Conservation (phyloP, 1,284 basidiomycete species). For the Leccinum solheimii region DNA sequence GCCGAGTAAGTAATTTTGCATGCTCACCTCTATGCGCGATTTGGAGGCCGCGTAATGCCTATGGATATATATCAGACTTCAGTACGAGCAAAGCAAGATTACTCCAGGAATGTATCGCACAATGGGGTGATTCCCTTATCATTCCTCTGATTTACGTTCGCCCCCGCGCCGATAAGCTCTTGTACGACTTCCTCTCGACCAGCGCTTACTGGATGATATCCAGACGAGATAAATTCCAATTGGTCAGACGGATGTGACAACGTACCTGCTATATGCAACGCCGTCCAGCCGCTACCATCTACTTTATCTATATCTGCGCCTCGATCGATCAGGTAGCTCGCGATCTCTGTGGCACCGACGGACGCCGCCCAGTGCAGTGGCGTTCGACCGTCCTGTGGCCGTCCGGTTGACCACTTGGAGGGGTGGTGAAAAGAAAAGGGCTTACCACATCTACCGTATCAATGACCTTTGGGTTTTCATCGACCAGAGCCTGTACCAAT, state of each 20-base stretch:
- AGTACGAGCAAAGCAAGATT: conserved; percentile 12
- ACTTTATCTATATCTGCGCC: conserved; percentile 69
- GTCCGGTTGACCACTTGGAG: conserved; percentile 3
- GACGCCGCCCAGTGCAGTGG: conserved; percentile 90
- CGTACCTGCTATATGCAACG: conserved; percentile 85
- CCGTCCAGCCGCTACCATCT: conserved; percentile 82
- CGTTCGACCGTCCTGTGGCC: conserved; percentile 78
- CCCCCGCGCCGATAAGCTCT: conserved; percentile 83
- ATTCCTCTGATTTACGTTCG: conserved; percentile 79
- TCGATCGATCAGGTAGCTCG: conserved; percentile 71
- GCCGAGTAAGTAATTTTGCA: not conserved
- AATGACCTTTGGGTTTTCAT: conserved; percentile 66
- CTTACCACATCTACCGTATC: conserved; percentile 71
- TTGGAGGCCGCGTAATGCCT: conserved; percentile 97
- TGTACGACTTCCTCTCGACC: conserved; percentile 78
- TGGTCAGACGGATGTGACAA: not conserved
- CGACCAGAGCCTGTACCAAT: conserved; percentile 67
- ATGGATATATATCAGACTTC: conserved; percentile 3
- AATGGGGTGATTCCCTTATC: conserved; percentile 86
- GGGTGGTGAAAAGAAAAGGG: not conserved
- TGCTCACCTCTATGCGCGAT: conserved; percentile 74
- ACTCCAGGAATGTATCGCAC: conserved; percentile 48
- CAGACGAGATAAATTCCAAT: not conserved
- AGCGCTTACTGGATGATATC: conserved; percentile 61
- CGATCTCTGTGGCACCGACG: conserved; percentile 68